Percentiles rank a stretch among this genome's conserved stretches.
Evolutionary conservation across 208 protist genomes (phyloP).

Genomic region (Leptomonas seymouri): DNA sequence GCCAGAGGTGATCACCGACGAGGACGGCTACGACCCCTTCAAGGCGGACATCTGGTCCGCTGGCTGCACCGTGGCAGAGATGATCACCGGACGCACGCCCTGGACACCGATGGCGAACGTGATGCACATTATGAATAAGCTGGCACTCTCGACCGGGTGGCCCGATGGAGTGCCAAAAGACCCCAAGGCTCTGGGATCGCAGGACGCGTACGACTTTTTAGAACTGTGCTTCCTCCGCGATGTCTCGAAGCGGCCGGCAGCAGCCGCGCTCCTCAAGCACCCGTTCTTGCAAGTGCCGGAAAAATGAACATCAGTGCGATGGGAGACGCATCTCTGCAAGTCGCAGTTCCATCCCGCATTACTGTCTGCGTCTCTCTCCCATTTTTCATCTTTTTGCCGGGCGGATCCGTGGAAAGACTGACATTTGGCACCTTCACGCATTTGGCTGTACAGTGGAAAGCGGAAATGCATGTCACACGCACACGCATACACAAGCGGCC

Average conservation of each 20-base stretch:
- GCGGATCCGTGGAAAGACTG: too few species aligned
- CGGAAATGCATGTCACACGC: too few species aligned
- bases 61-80: conserved; percentile 91
- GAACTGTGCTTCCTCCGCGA: conserved; percentile 88
- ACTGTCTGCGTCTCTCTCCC: too few species aligned
- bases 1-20: conserved; percentile 91
- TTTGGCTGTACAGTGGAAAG: too few species aligned
- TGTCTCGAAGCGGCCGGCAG: conserved; percentile 71
- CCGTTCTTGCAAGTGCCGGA: conserved; percentile 66
- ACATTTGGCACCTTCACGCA: too few species aligned
- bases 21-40: conserved; percentile 91
- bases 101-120: conserved; percentile 86
- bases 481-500: too few species aligned
- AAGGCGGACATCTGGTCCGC: conserved; percentile 93
- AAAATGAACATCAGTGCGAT: background rate
- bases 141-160: conserved; percentile 88
- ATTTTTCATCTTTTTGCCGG: too few species aligned
- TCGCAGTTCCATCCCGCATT: too few species aligned
- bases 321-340: too few species aligned
- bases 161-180: conserved; percentile 89
- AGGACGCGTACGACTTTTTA: conserved; percentile 87
- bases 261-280: conserved; percentile 71
- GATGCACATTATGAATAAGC: conserved; percentile 94
- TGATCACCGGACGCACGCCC: conserved; percentile 86
- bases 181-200: conserved; percentile 65